Base-by-base conservation (phyloP, 2,329 filamentous ascomycete species). In the Aspergillus versicolor region DNA sequence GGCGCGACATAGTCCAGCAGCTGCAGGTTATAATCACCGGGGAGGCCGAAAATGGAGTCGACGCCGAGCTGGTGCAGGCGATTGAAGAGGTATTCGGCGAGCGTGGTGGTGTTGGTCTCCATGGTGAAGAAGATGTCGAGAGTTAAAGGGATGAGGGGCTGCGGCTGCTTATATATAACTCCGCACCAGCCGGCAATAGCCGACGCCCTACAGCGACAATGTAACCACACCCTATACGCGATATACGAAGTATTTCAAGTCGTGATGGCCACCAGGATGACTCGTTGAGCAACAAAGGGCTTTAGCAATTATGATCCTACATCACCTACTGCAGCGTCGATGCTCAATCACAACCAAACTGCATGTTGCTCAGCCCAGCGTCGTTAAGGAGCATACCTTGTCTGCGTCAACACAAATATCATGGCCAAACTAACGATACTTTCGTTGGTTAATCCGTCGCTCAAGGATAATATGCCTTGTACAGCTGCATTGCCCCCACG, bases 1-100 rank as follows among this genome's bases (percentile, higher is more conserved):
- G 82, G 78, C 22, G 81, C 77, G 43, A 90, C 74, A 70, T 88
- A 88, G 71, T 90, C 88, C 22, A 90, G 79, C 8, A 86, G 81
- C 15, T 84, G 80, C 55, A 90, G 78, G 71, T 90, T 90, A 75
- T 87, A 90, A 73, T 90, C 88, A n/a, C 72, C 87, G 3, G 88
- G 87, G n/a, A 90, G 75, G 45, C 87, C 87, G 64, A 89, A 86
- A 54, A 90, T 77, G 11, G 85, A 88, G 52, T 81, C 78, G 32
- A 89, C 81, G 30, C 86, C 86, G 37, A 89, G 73, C 69, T 90
- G 81, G 61, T 83, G 77, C 13, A 90, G 79, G 54, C 88, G 79
- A 45, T 77, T 81, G 70, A 88, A 89, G 66, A 90, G 81, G 65
- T 90, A 90, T 13, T 69, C 65, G 13, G 68, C 73, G 13, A 76